Evolutionary conservation across 192 early-diverging fungal genomes (phyloP).

Genomic region (Coemansia sp.): DNA sequence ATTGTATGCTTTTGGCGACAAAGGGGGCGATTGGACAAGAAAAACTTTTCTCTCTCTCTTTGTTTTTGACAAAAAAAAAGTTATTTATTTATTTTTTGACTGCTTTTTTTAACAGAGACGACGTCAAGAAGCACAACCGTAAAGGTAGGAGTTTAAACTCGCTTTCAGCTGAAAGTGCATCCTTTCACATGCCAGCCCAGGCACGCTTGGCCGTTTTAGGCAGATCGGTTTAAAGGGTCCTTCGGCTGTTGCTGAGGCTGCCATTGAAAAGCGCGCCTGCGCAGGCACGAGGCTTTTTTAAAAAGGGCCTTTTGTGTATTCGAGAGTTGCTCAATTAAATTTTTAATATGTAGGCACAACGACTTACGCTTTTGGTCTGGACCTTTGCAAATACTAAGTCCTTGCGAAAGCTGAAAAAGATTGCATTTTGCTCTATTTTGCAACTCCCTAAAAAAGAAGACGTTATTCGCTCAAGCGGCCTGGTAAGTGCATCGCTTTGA

Average conservation of each 20-base stretch:
- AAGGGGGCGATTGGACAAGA: not conserved
- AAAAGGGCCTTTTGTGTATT: too few relatives aligned
- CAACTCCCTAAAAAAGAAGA: too few relatives aligned
- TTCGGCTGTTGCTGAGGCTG: too few relatives aligned
- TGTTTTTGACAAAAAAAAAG: not conserved
- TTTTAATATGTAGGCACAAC: conserved; percentile 9
- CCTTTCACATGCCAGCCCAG: not conserved
- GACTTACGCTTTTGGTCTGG: conserved; percentile 7
- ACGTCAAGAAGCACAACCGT: not conserved
- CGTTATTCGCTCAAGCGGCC: too few relatives aligned
- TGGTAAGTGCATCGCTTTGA: too few relatives aligned
- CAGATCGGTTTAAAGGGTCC: too few relatives aligned
- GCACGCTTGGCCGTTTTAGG: not conserved
- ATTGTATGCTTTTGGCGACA: too few relatives aligned
- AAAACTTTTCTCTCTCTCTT: not conserved
- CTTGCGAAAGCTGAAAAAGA: too few relatives aligned
- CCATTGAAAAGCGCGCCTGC: too few relatives aligned
- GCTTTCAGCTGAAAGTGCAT: conserved; percentile 16
- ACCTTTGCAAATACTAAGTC: conserved; percentile 11
- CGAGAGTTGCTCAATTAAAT: not conserved
- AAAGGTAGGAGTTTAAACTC: not conserved
- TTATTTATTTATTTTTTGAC: not conserved
- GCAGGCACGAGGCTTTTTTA: too few relatives aligned
- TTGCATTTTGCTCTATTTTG: too few relatives aligned
- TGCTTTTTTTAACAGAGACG: not conserved